Percentiles rank a stretch among this genome's conserved stretches.
Conservation (phyloP, 306 rosid species). For the Glycine latifolia region DNA sequence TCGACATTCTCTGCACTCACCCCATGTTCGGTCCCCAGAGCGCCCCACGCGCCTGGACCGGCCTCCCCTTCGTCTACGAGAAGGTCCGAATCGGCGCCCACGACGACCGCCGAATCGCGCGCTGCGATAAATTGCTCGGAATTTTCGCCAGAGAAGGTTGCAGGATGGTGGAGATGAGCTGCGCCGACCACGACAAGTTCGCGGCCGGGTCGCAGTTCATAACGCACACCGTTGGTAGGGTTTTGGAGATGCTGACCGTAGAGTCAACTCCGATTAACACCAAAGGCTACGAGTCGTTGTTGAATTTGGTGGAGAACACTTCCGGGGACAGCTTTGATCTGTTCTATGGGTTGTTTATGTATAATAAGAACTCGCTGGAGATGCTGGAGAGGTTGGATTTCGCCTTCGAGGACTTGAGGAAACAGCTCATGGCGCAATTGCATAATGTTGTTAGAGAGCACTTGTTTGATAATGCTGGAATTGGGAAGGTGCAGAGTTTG, state of each 20-base stretch:
- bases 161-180: conserved; percentile 77
- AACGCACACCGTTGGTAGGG: conserved; percentile 85
- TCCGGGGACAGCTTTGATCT: background rate
- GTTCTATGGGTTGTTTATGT: conserved; percentile 40
- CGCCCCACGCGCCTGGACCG: conserved; percentile 61
- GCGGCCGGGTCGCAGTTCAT: conserved; percentile 84
- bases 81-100: conserved; percentile 65
- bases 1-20: conserved; percentile 75
- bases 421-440: conserved; percentile 68
- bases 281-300: conserved; percentile 74
- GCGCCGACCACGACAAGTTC: conserved; percentile 69
- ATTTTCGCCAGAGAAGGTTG: conserved; percentile 79
- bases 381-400: conserved; percentile 74
- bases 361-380: conserved; percentile 70
- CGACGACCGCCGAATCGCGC: conserved; percentile 53
- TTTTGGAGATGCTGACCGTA: conserved; percentile 63
- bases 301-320: conserved; percentile 60
- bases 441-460: conserved; percentile 69
- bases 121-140: conserved; percentile 65
- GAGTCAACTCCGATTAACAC: conserved; percentile 85
- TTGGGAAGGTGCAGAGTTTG: conserved; percentile 39
- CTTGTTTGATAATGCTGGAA: conserved; percentile 59
- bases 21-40: conserved; percentile 95
- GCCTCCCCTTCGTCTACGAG: conserved; percentile 63
- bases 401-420: conserved; percentile 78